A percentile compares a stretch with the other conserved stretches of the same genome.
Conservation (phyloP, 805 yeast species). For the Candida pini region DNA sequence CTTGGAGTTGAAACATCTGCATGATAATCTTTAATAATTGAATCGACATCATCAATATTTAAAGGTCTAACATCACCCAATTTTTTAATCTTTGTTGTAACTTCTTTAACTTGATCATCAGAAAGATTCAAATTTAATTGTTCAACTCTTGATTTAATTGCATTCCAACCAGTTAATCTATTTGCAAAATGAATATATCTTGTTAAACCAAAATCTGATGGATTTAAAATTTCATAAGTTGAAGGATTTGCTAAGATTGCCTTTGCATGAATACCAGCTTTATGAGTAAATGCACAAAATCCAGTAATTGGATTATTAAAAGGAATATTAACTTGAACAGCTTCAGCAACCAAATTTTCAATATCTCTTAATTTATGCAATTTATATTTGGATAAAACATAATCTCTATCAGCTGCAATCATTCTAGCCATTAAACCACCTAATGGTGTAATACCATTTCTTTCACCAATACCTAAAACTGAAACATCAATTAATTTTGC, state of each 20-base stretch:
- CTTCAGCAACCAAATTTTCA: slow-evolving; percentile 54
- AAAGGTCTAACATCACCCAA: slow-evolving; percentile 57
- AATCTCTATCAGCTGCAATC: slow-evolving; percentile 57
- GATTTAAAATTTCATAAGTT: slow-evolving; percentile 56
- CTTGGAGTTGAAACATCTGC: slow-evolving; percentile 52
- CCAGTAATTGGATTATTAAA: slow-evolving; percentile 62
- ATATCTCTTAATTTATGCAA: slow-evolving; percentile 50
- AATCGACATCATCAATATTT: slow-evolving; percentile 56
- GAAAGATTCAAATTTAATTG: slow-evolving; percentile 50
- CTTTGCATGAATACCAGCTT: slow-evolving; percentile 60
- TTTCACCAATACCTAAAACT: slow-evolving; percentile 57
- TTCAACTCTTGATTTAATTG: slow-evolving; percentile 55
- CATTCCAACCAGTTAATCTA: slow-evolving; percentile 60
- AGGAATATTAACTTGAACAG: slow-evolving; percentile 54
- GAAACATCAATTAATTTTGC: slow-evolving; percentile 55
- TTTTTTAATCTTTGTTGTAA: slow-evolving; percentile 47
- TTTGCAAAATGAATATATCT: slow-evolving; percentile 58
- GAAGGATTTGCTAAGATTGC: slow-evolving; percentile 59
- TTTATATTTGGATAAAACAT: slow-evolving; percentile 53
- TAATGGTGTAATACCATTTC: slow-evolving; percentile 58
- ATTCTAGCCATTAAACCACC: slow-evolving; percentile 61
- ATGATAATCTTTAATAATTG: slow-evolving; percentile 51
- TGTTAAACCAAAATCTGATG: slow-evolving; percentile 54
- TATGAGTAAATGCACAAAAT: slow-evolving; percentile 60
- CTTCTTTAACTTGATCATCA: slow-evolving; percentile 53